Percentiles rank a stretch among this genome's conserved stretches.
These are phyloP conservation scores for Camelina sativa DNA, from an alignment of 345 rosid genomes.

Conservation along the genomic window DNA sequence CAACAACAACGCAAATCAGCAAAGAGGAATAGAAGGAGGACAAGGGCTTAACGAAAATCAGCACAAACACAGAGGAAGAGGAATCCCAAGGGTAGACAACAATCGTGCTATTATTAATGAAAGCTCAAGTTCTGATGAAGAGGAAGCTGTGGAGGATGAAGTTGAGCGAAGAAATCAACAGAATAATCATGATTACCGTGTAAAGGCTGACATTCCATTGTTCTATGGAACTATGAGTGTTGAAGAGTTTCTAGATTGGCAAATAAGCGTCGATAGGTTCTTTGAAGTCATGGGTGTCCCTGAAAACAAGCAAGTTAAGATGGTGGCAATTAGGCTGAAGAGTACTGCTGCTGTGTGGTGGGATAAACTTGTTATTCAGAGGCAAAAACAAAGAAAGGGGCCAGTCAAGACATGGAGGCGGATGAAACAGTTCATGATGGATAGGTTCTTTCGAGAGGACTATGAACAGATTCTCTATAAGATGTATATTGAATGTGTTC, in stretches of 20 bases:
- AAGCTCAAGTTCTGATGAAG: no score
- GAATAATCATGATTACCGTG: neutral
- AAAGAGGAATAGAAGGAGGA: neutral
- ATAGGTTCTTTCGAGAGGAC: neutral
- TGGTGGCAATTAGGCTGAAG: no score
- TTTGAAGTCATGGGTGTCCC: no score
- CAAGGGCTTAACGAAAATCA: neutral
- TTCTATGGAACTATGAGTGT: neutral
- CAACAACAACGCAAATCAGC: neutral
- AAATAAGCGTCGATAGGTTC: no score
- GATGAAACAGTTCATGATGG: neutral
- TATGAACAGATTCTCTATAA: neutral
- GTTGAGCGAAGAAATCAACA: no score
- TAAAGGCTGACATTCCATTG: neutral
- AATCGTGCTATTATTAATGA: no score
- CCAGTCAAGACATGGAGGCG: neutral
- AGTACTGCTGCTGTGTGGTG: neutral
- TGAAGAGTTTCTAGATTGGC: neutral
- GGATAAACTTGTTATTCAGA: neutral
- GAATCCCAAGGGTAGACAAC: no score
- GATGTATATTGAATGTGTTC: no score
- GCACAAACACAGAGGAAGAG: rapidly evolving
- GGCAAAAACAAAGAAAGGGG: neutral
- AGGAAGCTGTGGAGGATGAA: no score
- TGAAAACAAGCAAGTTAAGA: no score